These are phyloP conservation scores for Emmonsiellopsis sp. DNA, from an alignment of 2,329 filamentous ascomycete species.

Conservation along the genomic window DNA sequence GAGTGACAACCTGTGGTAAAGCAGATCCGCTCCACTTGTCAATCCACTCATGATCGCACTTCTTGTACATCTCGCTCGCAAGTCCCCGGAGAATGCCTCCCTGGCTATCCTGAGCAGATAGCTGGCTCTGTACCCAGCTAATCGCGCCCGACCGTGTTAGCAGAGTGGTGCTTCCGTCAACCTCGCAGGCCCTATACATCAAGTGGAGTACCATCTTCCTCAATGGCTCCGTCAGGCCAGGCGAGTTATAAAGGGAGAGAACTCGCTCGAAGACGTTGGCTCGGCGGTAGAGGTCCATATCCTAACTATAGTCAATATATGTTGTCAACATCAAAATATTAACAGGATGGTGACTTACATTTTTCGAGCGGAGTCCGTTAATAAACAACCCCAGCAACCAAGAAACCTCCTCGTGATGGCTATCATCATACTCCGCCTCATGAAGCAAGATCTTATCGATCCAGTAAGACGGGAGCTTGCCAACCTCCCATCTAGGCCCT, in stretches of 20 bases:
- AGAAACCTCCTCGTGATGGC: slow-evolving; percentile 60
- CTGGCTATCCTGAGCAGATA: slow-evolving; percentile 40
- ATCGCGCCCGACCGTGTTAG: slow-evolving; percentile 66
- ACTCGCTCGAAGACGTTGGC: slow-evolving; percentile 64
- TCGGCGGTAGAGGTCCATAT: slow-evolving; percentile 43
- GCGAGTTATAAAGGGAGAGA: slow-evolving; percentile 58
- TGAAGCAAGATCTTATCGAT: slow-evolving; percentile 64
- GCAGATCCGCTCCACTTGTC: slow-evolving; percentile 55
- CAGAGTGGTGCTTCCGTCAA: slow-evolving; percentile 70
- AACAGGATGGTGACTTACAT: slow-evolving; percentile 29
- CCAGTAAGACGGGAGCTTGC: slow-evolving; percentile 49
- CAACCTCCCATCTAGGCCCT: slow-evolving; percentile 61
- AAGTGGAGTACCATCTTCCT: slow-evolving; percentile 54
- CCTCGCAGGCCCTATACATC: slow-evolving; percentile 56
- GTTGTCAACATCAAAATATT: neutral
- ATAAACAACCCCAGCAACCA: slow-evolving; percentile 68
- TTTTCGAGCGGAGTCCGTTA: slow-evolving; percentile 49
- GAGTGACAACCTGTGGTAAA: slow-evolving; percentile 20
- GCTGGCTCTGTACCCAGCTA: slow-evolving; percentile 61
- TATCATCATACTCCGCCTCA: slow-evolving; percentile 62
- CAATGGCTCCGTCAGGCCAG: slow-evolving; percentile 50
- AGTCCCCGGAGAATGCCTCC: slow-evolving; percentile 44
- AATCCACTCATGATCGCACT: slow-evolving; percentile 58
- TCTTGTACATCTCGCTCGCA: slow-evolving; percentile 50
- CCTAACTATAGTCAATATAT: slow-evolving; percentile 17